phyloP scores from a whole-genome alignment of 2,329 filamentous ascomycete genomes.

The Calycina marina region DNA sequence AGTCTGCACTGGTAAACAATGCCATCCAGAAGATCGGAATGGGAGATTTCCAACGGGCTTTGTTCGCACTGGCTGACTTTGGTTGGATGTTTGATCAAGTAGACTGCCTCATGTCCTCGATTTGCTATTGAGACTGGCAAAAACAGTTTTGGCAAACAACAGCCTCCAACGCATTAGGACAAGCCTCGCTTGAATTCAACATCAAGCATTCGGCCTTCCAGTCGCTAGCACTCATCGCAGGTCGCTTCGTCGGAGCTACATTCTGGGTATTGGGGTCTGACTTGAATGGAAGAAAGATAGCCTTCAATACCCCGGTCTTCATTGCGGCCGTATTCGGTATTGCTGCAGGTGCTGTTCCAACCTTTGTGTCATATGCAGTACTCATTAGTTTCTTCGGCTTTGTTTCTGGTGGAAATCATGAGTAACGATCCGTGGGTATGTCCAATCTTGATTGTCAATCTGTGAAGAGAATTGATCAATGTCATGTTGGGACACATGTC shows the following conservation, averaged over 20 bases:
- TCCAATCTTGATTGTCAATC: too few relatives aligned
- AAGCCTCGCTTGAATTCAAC: neutral
- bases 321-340: conserved; percentile 1
- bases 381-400: neutral
- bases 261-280: neutral
- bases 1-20: too few relatives aligned
- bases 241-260: neutral
- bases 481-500: too few relatives aligned
- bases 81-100: too few relatives aligned
- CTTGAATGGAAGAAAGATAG: neutral
- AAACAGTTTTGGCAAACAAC: conserved; percentile 1
- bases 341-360: neutral
- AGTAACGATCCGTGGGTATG: too few relatives aligned
- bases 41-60: too few relatives aligned
- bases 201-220: neutral
- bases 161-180: neutral
- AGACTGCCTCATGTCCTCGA: too few relatives aligned
- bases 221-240: neutral
- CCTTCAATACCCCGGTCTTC: neutral
- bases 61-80: too few relatives aligned
- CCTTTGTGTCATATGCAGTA: neutral
- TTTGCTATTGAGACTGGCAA: too few relatives aligned
- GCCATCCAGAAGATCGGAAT: too few relatives aligned
- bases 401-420: neutral
- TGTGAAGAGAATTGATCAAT: too few relatives aligned